Evolutionary conservation across 1,139 yeast species (phyloP), one percentile per base, ranked within the genome.

Genomic region (Debaryomyces psychrophilus): DNA sequence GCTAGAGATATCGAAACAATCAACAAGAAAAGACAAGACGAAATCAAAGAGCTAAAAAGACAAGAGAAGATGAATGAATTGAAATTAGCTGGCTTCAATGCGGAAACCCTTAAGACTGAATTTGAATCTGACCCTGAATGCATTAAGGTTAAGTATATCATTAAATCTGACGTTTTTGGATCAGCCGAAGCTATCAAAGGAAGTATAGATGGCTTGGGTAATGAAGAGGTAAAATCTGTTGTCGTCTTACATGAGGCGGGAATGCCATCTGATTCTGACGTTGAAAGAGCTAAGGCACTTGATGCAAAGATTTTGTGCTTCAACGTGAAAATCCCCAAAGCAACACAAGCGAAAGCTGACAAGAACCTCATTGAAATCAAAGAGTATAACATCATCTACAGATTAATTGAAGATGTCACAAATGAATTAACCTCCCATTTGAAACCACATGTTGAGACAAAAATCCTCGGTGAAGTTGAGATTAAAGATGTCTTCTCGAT

Each of bases 91-190:
- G 89, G 89, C 0, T 69, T 82, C 44, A 82, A 76, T 42, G 69
- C 76, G 20, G 71, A 68, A 35, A 76, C 73, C 46, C 62, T 60
- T 50, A 55, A 56, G 29, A 55, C 53, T 8, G 60, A 47, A n/a
- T 57, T 57, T 0, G 61, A 59, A 1, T 54, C 60, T 17, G 52
- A 65, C 14, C 70, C 73, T 8, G 55, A 64, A 11, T 52, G 60
- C 25, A 59, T 57, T 34, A 57, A 56, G 11, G 74, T 85, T 15
- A 79, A 81, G 29, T 89, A 85, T 54, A 85, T 93, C 35, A 74
- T 95, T 42, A 90, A 89, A 61, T 87, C 96, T 0, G 99, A 95
- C 65, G 98, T 93, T 1, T 85, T 86, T 58, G 85, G 85, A 1
- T 79, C 84, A 1, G 82, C 83, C 0, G 85, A 81, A 57, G 85